Base-by-base conservation (phyloP, 169 alveolate genomes). In the Plasmodium falciparum region DNA sequence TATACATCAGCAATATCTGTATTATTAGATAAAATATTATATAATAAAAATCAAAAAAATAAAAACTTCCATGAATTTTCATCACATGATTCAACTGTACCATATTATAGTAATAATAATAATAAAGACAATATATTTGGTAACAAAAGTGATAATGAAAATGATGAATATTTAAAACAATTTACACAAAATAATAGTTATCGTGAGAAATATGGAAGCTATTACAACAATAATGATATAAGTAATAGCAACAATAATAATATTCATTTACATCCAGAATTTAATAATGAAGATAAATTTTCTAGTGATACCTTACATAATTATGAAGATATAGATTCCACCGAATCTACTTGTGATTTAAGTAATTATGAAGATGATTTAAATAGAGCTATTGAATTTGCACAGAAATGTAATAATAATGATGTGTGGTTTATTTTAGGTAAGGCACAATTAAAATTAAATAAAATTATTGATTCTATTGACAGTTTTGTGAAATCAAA, bases 401-500 rank as follows among this genome's bases (percentile, higher is more conserved):
- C 97, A 92, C 90, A 93, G 91, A 90, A 89, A 74, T 88, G 94
- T 69, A 73, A 95, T 93, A 88, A 92, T 74, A 56, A 95, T 12
- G 93, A 90, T 86, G 98, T 97, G 17, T 98, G 99, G 99, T 95
- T 97, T 83, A 96, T 95, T 73, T 94, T 98, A 43, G 99, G 99
- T 33, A 95, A 96, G 80, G 99, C 99, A 24, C 98, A 97, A 88
- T 95, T 98, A 76, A 95, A 95, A 72, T 92, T 94, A 71, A 96
- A 93, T 62, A 78, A 93, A 69, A 94, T 97, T 20, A 95, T 95
- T 45, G 99, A 98, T 74, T 98, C 99, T 5, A 97, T 99, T 74
- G 99, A 99, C 22, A 93, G 99, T 22, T 98, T 96, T 92, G 93
- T 98, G 12, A 88, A 88, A 47, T 88, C 93, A 63, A 76, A 76